Evolutionary conservation across 1,139 yeast genomes (phyloP), one percentile per base, ranked within the genome.

Genomic region (Saccharomyces pastorianus): DNA sequence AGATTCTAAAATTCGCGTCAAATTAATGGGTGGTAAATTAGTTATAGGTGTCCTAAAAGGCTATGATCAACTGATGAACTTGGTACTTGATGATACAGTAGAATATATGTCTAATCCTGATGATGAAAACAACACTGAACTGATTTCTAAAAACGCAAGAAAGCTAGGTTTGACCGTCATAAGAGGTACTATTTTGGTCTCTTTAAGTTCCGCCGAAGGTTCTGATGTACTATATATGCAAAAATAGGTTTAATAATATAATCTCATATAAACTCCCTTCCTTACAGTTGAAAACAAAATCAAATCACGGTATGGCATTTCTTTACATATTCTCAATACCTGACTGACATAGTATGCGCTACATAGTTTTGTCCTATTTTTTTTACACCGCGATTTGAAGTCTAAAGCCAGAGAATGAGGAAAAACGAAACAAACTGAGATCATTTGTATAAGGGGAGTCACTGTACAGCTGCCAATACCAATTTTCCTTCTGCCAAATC

Each of bases 31-130:
- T n/a, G 97, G 96, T 13, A 81, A 97, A 68, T 78, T 76, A 67
- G 84, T 91, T 8, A 77, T 78, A 27, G 99, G 99, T 26, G 73
- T 75, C 0, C 78, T 93, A 63, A 88, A 87, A 64, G 98, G 99
- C 20, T 90, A 80, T 68, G 99, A 93, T 69, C 95, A 88, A 70
- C 78, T 90, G 70, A 86, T 91, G 95, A 93, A 93, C 72, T 76
- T 93, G 63, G 98, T 93, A 7, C 78, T 93, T 61, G 96, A 90
- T 64, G 84, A 90, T 49, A 91, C 88, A 11, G 78, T 78, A 50
- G 97, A 93, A 69, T 79, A 78, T 31, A 62, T 84, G 53, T 77
- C 86, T 68, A 90, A 85, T 59, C 80, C 84, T 17, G 84, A 82
- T 52, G 89, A 84, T 58, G 83, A 77, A 31, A 49, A 53, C 7